Percentiles rank a stretch among this genome's conserved stretches.
Evolutionary conservation across 495 filamentous ascomycete species (phyloP).

Genomic region (Venustampulla echinocandica): DNA sequence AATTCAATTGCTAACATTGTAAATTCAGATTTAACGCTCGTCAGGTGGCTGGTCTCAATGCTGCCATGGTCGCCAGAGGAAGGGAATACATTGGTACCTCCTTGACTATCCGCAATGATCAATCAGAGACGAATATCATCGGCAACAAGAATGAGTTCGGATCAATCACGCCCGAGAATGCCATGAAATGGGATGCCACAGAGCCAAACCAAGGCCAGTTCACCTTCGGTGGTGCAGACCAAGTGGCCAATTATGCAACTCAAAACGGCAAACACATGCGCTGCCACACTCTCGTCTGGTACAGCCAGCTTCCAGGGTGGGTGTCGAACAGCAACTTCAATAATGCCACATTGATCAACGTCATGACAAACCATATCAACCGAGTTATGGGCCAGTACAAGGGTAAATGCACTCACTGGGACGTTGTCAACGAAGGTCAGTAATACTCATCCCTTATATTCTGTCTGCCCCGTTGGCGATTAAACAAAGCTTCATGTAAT

Average conservation of each 20-base stretch:
- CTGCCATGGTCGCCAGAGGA: background rate
- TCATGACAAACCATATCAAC: constrained; percentile 44
- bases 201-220: constrained; percentile 39
- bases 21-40: too few species aligned
- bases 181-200: constrained; percentile 34
- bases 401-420: constrained; percentile 38
- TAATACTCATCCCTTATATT: constrained; percentile 47
- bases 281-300: constrained; percentile 52
- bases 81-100: background rate
- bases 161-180: constrained; percentile 34
- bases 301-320: constrained; percentile 50
- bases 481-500: constrained; percentile 32
- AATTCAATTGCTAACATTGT: too few species aligned
- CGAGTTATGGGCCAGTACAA: constrained; percentile 43
- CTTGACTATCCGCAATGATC: constrained; percentile 2
- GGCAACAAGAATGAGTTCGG: constrained; percentile 33
- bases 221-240: constrained; percentile 39
- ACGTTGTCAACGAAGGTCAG: constrained; percentile 58
- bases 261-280: constrained; percentile 38
- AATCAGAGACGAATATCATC: background rate
- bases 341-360: constrained; percentile 35
- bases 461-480: constrained; percentile 43
- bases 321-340: constrained; percentile 5
- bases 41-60: too few species aligned
- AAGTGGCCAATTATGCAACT: constrained; percentile 32